Evolutionary conservation across 2,329 filamentous ascomycete species (phyloP), one percentile per base, ranked within the genome.

Genomic region (Penicillium sp.): DNA sequence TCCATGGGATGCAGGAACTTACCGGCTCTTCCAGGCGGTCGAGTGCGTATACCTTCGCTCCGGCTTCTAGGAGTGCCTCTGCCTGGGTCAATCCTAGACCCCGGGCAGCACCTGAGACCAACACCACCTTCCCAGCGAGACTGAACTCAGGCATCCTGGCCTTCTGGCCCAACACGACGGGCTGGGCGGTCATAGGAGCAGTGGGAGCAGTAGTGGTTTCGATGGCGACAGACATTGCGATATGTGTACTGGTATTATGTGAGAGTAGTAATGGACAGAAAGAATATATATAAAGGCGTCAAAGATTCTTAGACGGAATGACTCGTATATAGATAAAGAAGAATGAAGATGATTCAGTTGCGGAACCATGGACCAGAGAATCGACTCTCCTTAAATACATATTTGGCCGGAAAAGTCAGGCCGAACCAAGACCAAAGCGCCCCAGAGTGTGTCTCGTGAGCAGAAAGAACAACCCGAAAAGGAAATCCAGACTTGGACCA

Each of bases 21-120:
- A 75, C 73, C 16, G 70, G 71, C 31, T 73, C 73, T 42, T 71
- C 65, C 23, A 76, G 67, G 50, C 76, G 70, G 60, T 79, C 77
- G 12, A 79, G 67, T 15, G 72, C 73, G 57, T 78, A 79, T 21
- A 77, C 75, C 52, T 64, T 88, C 34, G 90, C 89, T 21, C 89
- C 89, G 25, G 88, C 88, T 71, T 92, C 88, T 13, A 90, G 77
- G 15, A 92, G 74, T 1, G 86, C 88, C 65, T 92, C 88, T 1
- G 87, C 83, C 64, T 91, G 83, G 6, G 86, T 83, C 21, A 93
- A 74, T n/a, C 89, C 89, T 10, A 92, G 79, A 0, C 89, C 89
- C 56, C 85, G 80, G 3, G 83, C 88, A 52, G 83, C 89, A 18
- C 89, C 89, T 2, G 87, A 88, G 3, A 91, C 85, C 31, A 89